Evolutionary conservation across 495 filamentous ascomycete genomes (phyloP).

Genomic region (Aspergillus saccharolyticus): DNA sequence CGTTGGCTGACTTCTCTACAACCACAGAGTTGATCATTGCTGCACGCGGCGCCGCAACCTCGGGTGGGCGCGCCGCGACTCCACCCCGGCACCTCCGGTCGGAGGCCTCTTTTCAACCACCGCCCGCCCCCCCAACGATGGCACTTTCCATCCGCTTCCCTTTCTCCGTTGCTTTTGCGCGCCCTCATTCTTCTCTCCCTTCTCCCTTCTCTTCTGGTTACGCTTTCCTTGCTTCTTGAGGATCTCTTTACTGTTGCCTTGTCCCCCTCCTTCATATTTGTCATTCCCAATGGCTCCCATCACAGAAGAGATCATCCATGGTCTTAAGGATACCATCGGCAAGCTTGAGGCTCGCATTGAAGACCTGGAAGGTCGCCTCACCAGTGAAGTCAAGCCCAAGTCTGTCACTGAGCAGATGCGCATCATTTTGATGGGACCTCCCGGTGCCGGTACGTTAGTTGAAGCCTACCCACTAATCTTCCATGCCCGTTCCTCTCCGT

Average conservation of each 20-base stretch:
- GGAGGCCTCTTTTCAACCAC: conserved; percentile 17
- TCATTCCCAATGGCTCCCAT: conserved; percentile 70
- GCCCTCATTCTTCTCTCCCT: conserved; percentile 9
- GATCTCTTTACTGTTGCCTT: too few species aligned
- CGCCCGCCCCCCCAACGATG: conserved; percentile 17
- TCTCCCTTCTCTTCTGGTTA: conserved; percentile 7
- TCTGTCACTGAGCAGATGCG: conserved; percentile 59
- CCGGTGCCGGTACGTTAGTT: conserved; percentile 81
- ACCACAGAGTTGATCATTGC: not conserved
- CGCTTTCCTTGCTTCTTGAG: too few species aligned
- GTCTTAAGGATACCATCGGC: conserved; percentile 70
- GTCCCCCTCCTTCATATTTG: conserved; percentile 21
- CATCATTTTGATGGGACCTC: conserved; percentile 97
- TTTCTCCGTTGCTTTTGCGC: conserved; percentile 25
- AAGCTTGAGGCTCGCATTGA: conserved; percentile 80
- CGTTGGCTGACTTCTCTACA: not conserved
- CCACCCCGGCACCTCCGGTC: conserved; percentile 20
- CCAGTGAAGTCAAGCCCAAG: conserved; percentile 49
- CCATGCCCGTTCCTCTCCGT: conserved; percentile 5
- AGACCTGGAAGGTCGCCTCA: conserved; percentile 64
- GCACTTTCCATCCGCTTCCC: conserved; percentile 28
- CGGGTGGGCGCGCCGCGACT: conserved; percentile 18
- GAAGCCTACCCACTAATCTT: not conserved
- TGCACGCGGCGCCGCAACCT: conserved; percentile 14
- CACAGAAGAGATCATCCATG: conserved; percentile 67